Evolutionary conservation across 2,329 filamentous ascomycete genomes (phyloP).

Genomic region (Penicillium sp.): DNA sequence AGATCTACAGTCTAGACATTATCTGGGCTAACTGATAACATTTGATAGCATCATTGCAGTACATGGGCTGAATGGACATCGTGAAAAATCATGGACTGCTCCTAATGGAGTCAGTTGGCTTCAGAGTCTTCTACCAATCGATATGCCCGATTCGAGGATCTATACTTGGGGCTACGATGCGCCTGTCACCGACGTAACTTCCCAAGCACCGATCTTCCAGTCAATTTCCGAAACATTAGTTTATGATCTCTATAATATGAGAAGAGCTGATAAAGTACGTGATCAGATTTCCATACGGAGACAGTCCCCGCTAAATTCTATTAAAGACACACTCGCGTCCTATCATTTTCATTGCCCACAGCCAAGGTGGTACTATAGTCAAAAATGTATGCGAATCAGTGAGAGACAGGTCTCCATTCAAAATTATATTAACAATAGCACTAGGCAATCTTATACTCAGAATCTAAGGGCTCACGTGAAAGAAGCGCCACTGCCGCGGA

Average conservation of each 20-base stretch:
- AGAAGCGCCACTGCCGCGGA: conserved; percentile 15
- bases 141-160: conserved; percentile 16
- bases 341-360: conserved; percentile 37
- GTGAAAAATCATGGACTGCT: conserved; percentile 29
- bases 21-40: not conserved
- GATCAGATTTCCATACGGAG: too few relatives aligned
- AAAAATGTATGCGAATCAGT: conserved; percentile 27
- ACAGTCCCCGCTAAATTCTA: not conserved
- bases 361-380: conserved; percentile 34
- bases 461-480: not conserved
- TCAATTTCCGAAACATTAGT: conserved; percentile 11
- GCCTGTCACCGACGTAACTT: not conserved
- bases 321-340: conserved; percentile 25
- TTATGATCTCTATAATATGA: conserved; percentile 10
- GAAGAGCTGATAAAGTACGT: conserved; percentile 10
- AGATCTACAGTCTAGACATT: not conserved
- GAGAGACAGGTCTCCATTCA: too few relatives aligned
- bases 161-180: conserved; percentile 31
- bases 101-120: conserved; percentile 25
- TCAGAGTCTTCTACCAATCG: conserved; percentile 16
- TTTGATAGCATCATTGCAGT: conserved; percentile 23
- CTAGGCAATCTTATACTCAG: conserved; percentile 21
- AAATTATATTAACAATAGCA: conserved; percentile 9
- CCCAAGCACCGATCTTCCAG: conserved; percentile 1
- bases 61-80: conserved; percentile 28